A percentile compares a stretch with the other conserved stretches of the same genome.
Conservation (phyloP, 768 basidiomycete genomes). For the Leccinum rimulosum region DNA sequence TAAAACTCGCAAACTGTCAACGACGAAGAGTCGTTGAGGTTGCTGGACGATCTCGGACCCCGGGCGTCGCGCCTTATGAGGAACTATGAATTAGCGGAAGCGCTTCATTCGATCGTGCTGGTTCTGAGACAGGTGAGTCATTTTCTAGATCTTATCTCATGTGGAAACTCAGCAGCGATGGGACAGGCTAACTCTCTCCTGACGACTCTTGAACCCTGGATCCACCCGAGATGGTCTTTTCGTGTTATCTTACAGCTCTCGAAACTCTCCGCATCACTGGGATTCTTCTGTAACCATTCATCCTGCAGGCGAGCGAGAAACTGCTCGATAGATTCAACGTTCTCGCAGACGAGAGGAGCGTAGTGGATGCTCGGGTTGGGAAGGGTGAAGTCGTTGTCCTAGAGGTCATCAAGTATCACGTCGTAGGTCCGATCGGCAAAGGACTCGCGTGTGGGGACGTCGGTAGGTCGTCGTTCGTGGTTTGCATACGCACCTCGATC, state of each 20-base stretch:
- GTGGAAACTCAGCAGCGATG: not conserved
- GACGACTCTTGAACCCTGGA: conserved; percentile 68
- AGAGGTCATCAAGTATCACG: conserved; percentile 74
- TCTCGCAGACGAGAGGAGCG: conserved; percentile 30
- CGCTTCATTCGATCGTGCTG: conserved; percentile 49
- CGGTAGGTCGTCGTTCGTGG: conserved; percentile 45
- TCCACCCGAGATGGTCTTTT: conserved; percentile 36
- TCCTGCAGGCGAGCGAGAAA: conserved; percentile 54
- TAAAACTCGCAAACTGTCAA: conserved; percentile 15
- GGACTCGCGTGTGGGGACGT: conserved; percentile 88
- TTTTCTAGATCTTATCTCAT: not conserved
- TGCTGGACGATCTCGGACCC: conserved; percentile 20
- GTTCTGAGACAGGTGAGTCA: conserved; percentile 48
- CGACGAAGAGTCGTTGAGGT: conserved; percentile 23
- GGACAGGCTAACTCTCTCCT: conserved; percentile 67
- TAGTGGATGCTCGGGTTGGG: conserved; percentile 26
- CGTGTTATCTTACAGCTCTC: conserved; percentile 50
- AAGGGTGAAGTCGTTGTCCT: conserved; percentile 37
- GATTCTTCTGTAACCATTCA: conserved; percentile 73
- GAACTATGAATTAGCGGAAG: conserved; percentile 47
- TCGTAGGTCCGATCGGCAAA: conserved; percentile 89
- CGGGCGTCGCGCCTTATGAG: conserved; percentile 36
- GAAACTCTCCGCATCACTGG: conserved; percentile 69
- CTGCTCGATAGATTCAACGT: conserved; percentile 61
- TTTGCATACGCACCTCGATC: not conserved